Conservation (phyloP, 768 basidiomycete species). For the Tephrocybe sp. region DNA sequence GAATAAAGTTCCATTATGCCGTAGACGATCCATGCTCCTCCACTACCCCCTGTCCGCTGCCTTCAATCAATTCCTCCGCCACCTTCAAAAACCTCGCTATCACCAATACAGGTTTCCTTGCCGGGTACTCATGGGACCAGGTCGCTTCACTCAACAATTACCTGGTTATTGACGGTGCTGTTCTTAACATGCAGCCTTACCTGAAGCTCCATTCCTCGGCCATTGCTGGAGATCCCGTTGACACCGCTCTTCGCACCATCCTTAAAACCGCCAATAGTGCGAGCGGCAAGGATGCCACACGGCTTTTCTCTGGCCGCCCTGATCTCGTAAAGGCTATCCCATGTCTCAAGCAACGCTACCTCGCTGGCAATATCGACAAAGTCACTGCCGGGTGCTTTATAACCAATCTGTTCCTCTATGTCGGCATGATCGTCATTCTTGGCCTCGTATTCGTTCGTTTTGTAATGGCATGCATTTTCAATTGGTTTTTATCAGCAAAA, state of each 20-base stretch:
- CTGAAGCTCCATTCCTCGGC: conserved; percentile 65
- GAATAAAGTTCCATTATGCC: conserved; percentile 65
- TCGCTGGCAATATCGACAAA: conserved; percentile 95
- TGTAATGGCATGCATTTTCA: conserved; percentile 94
- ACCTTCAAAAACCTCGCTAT: conserved; percentile 65
- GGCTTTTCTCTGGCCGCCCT: conserved; percentile 73
- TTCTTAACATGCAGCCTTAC: conserved; percentile 92
- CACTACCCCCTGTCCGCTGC: conserved; percentile 63
- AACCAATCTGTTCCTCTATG: conserved; percentile 83
- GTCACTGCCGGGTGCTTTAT: conserved; percentile 95
- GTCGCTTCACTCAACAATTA: conserved; percentile 69
- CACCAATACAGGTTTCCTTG: conserved; percentile 59
- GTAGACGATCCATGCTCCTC: conserved; percentile 69
- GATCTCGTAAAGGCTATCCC: conserved; percentile 66
- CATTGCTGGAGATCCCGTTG: conserved; percentile 73
- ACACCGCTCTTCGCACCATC: conserved; percentile 76
- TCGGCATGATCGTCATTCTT: conserved; percentile 88
- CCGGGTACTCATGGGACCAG: conserved; percentile 92
- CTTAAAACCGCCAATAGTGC: conserved; percentile 44
- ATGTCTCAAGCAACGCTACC: conserved; percentile 84
- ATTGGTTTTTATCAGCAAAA: conserved; percentile 87
- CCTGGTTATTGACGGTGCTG: conserved; percentile 89
- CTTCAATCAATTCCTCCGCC: conserved; percentile 49
- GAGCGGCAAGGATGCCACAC: conserved; percentile 87
- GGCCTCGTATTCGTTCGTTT: conserved; percentile 89